phyloP scores from a whole-genome alignment of 2,329 filamentous ascomycete species.

The Metarhizium album region DNA sequence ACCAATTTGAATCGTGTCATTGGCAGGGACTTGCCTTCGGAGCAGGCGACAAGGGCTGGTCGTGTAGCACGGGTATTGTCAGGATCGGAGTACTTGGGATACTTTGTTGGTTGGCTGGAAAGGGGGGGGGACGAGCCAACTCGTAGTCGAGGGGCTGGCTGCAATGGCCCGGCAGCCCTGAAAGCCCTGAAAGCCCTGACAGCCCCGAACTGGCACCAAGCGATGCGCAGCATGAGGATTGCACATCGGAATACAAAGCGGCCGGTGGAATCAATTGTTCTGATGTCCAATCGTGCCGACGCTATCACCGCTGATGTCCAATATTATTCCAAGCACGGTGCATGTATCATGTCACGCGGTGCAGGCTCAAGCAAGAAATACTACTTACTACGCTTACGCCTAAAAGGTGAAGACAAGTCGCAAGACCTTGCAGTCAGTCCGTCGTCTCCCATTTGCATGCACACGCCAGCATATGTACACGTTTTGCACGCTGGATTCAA shows the following conservation, averaged over 20 bases:
- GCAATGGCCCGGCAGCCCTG: not conserved
- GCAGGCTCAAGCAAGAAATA: too few relatives aligned
- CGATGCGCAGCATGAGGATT: too few relatives aligned
- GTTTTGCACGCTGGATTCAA: too few relatives aligned
- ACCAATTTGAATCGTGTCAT: constrained; percentile 1
- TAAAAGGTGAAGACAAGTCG: too few relatives aligned
- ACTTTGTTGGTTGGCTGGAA: not conserved
- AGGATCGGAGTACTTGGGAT: not conserved
- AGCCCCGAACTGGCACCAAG: not conserved
- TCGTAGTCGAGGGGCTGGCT: too few relatives aligned
- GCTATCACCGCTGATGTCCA: not conserved
- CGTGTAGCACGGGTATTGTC: not conserved
- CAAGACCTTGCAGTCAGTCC: too few relatives aligned
- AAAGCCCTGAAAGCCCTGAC: not conserved
- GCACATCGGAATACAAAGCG: not conserved
- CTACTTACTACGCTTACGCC: too few relatives aligned
- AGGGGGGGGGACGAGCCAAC: too few relatives aligned
- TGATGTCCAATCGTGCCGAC: not conserved
- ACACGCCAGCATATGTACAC: too few relatives aligned
- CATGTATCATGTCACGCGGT: not conserved
- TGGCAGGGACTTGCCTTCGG: not conserved
- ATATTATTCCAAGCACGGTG: not conserved
- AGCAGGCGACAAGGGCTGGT: not conserved
- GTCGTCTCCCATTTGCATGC: too few relatives aligned
- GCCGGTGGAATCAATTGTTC: not conserved